Percentiles rank a stretch among this genome's conserved stretches.
Conservation (phyloP, 768 basidiomycete genomes). For the Rubroboletus satanas region DNA sequence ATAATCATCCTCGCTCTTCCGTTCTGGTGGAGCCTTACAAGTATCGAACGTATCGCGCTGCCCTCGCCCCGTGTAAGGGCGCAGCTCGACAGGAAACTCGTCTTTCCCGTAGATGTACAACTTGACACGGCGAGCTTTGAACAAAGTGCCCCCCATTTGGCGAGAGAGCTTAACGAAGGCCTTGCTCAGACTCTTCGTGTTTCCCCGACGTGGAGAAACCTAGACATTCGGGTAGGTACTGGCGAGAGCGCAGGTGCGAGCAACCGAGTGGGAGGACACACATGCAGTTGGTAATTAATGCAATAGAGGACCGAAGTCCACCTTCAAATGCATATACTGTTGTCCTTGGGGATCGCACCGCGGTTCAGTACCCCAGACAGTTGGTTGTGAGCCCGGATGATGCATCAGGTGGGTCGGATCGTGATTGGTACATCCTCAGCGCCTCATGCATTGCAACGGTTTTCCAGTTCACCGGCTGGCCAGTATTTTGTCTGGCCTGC, state of each 20-base stretch:
- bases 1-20: conserved; percentile 77
- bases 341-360: conserved; percentile 22
- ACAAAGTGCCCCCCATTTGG: conserved; percentile 1
- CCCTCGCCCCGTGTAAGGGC: conserved; percentile 58
- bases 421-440: not conserved
- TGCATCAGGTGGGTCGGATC: conserved; percentile 26
- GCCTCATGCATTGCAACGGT: conserved; percentile 17
- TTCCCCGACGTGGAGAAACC: conserved; percentile 40
- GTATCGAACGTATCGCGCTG: conserved; percentile 77
- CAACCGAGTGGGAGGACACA: not conserved
- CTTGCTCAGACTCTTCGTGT: conserved; percentile 14
- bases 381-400: conserved; percentile 23
- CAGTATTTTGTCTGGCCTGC: conserved; percentile 37
- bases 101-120: conserved; percentile 41
- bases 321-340: conserved; percentile 21
- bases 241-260: conserved; percentile 35
- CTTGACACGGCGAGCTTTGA: conserved; percentile 33
- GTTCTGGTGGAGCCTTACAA: conserved; percentile 92
- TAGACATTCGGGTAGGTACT: conserved; percentile 36
- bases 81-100: conserved; percentile 43
- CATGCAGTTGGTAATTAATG: conserved; percentile 4
- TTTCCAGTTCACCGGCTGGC: conserved; percentile 36
- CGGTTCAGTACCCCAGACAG: conserved; percentile 19
- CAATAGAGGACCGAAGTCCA: conserved; percentile 11
- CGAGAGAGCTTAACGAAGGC: conserved; percentile 30